Base-by-base conservation (phyloP, 495 filamentous ascomycete genomes). In the Saxophila tyrrhenica region DNA sequence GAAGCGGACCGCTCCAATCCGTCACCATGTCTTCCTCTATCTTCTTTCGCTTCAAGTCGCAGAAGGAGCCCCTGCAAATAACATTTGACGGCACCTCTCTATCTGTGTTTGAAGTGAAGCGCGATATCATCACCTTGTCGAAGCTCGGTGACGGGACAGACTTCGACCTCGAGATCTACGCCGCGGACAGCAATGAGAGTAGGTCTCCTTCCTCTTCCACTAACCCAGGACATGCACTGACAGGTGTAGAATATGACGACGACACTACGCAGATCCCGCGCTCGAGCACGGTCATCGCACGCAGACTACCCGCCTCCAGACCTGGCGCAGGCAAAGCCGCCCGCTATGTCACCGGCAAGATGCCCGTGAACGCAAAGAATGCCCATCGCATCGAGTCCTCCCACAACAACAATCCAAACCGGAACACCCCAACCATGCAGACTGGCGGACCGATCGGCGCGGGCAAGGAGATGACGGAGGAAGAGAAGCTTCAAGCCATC, bases 41-140 rank as follows among this genome's bases (percentile, higher is more conserved):
- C 68, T 96, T 95, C 74, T 97, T 95, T 85, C 95, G 94, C 74
- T 99, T 97, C 85, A 97, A 96, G 77, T 96, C 91, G 55, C 87
- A 92, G 68, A 95, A 91, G 72, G 94, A 97, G 68, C 87, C 91
- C 52, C 85, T 87, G 21, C 78, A 89, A 66, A 87, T 99, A 56
- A 84, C 87, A 62, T 99, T 99, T 73, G 92, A 99, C 73, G 92
- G 92, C 65, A 96, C 92, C 63, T 87, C 87, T 72, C 95, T 99
- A 58, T 94, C 92, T 52, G 92, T 97, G 62, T 99, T 96, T 73
- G 92, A 97, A 69, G 72, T 97, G 65, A 99, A 99, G 71, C 82
- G 91, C 71, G 90, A 95, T 70, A 99, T 99, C 66, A 99, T 99
- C 71, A 78, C 80, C 62, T 83, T 87, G 72, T 91, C 85, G 73